These are phyloP conservation scores for Globisporangium recalcitrans DNA, from an alignment of 352 stramenopile species.

Conservation along the genomic window DNA sequence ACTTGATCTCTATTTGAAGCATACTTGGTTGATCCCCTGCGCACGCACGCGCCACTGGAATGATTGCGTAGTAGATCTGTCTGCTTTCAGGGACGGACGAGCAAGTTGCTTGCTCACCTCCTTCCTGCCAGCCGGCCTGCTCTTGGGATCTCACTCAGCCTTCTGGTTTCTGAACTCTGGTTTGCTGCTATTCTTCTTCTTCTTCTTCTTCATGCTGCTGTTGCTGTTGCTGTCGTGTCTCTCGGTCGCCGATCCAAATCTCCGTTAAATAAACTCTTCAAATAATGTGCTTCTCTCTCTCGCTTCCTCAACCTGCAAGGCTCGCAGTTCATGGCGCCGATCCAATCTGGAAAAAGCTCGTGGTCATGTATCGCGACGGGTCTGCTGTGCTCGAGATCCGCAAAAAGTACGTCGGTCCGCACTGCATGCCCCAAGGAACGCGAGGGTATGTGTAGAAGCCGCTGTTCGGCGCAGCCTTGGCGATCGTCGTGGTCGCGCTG, in stretches of 20 bases:
- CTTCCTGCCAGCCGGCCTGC: background rate
- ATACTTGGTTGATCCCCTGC: background rate
- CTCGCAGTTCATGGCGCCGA: conserved; percentile 25
- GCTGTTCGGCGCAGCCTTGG: conserved; percentile 51
- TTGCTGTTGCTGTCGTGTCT: background rate
- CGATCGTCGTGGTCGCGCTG: conserved; percentile 60
- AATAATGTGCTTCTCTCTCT: conserved; percentile 6
- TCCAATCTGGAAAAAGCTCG: conserved; percentile 64
- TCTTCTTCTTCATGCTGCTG: background rate
- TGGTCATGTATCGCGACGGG: conserved; percentile 48
- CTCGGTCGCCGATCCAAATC: background rate
- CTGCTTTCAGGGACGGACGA: background rate
- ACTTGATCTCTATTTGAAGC: conserved; percentile 2
- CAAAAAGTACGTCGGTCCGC: conserved; percentile 74
- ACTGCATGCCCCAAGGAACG: conserved; percentile 83
- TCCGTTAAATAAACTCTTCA: conserved; percentile 14
- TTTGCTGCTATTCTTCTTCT: background rate
- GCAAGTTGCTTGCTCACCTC: background rate
- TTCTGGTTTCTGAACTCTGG: background rate
- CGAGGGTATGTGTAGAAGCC: conserved; percentile 65
- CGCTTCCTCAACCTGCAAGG: background rate
- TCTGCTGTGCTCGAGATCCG: conserved; percentile 44
- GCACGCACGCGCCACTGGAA: background rate
- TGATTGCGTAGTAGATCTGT: background rate
- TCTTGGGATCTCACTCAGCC: background rate